Evolutionary conservation across 768 basidiomycete species (phyloP), one percentile per base, ranked within the genome.

Genomic region (Suillus lakei): DNA sequence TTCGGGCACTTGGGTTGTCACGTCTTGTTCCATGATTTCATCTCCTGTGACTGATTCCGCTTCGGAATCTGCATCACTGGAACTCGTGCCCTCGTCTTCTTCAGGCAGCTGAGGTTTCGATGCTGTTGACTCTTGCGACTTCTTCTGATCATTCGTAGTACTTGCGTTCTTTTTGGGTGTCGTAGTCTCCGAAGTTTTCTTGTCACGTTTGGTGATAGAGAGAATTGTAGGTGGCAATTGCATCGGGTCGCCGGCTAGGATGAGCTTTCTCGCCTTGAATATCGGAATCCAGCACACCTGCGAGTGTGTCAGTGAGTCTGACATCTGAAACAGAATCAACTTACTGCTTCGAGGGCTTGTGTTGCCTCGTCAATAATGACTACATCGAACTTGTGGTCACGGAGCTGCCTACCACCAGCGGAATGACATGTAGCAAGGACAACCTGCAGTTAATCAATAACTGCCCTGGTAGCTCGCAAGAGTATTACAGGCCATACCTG

Each of bases 301-400:
- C 23, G 62, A 38, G 16, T 54, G 16, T 38, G 34, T 60, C 15
- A 62, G 39, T 54, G n/a, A 13, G 46, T 4, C 26, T 30, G 15
- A 10, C n/a, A n/a, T 28, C 21, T 34, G 54, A 12, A 66, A 41
- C 9, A 58, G 30, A 44, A 38, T 32, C 23, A 7, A 1, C 21
- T 32, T 73, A 96, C 96, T 28, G 96, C 95, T 79, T 99, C 97
- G 16, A 98, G 73, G 4, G 96, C 97, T 76, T 99, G 98, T 0
- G 98, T 98, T 0, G 98, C 98, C 79, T 99, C 98, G 69, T 99
- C 98, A 62, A 99, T 96, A 54, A 99, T 91, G 13, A 96, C 88
- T 0, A 97, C 91, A 73, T 99, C 98, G 72, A 99, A 99, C 2
- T 84, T 78, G 63, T 89, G 84, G 65, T 90, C 87, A 50, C 85